Evolutionary conservation across 179 eudicot species (phyloP).

Genomic region (Beta lomatogona): DNA sequence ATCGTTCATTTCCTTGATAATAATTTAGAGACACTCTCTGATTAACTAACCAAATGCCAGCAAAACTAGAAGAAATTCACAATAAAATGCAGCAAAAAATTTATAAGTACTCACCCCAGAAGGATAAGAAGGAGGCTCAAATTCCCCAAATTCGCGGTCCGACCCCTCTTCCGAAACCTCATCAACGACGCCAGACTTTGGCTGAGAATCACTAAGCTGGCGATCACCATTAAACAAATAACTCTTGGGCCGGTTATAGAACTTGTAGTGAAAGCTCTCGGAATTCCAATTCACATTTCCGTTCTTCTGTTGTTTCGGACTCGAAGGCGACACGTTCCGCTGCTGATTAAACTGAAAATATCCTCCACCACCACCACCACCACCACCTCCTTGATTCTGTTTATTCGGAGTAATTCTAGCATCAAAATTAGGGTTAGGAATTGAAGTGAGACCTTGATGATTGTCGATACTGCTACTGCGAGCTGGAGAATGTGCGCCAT

Average conservation of each 20-base stretch:
- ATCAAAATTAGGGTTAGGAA: slow-evolving; percentile 32
- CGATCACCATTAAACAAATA: slow-evolving; percentile 22
- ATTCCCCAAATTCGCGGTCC: slow-evolving; percentile 38
- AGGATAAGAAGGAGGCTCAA: slow-evolving; percentile 40
- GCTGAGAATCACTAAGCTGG: slow-evolving; percentile 26
- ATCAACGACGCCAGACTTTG: slow-evolving; percentile 20
- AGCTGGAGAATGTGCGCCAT: slow-evolving; percentile 29
- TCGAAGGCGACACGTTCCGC: not conserved
- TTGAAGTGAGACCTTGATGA: slow-evolving; percentile 20
- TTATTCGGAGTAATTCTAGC: slow-evolving; percentile 9
- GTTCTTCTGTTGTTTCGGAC: slow-evolving; percentile 14
- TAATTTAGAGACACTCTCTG: not conserved
- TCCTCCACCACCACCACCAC: not conserved
- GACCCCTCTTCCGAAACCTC: slow-evolving; percentile 43
- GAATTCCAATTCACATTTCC: not conserved
- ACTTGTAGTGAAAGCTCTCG: slow-evolving; percentile 28
- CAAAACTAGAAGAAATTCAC: not conserved
- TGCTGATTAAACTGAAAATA: slow-evolving; percentile 34
- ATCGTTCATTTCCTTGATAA: not conserved
- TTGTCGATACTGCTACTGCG: slow-evolving; percentile 6
- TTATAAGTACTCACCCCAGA: slow-evolving; percentile 33
- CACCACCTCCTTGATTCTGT: not conserved
- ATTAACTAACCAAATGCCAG: no score
- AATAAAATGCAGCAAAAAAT: not conserved
- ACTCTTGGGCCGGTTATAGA: not conserved